A percentile compares a stretch with the other conserved stretches of the same genome.
These are phyloP conservation scores for Hypoxylon rubiginosum DNA, from an alignment of 2,329 filamentous ascomycete species.

Conservation along the genomic window DNA sequence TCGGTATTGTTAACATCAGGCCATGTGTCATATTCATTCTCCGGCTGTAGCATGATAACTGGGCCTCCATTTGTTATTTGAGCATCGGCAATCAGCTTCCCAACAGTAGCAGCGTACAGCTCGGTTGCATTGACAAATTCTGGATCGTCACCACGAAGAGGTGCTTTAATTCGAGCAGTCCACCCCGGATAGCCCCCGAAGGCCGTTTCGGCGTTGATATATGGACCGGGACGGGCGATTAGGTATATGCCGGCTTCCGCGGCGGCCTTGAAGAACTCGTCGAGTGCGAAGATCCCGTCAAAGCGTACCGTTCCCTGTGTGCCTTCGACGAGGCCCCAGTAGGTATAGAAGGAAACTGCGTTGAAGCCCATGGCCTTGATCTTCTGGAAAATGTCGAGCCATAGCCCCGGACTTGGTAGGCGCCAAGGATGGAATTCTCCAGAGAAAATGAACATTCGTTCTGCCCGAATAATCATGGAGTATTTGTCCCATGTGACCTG, in stretches of 20 bases:
- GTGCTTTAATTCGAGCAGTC: slow-evolving; percentile 76
- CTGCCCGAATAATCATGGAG: slow-evolving; percentile 77
- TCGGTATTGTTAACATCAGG: slow-evolving; percentile 58
- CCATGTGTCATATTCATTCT: slow-evolving; percentile 78
- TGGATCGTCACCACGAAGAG: slow-evolving; percentile 71
- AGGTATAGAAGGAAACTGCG: slow-evolving; percentile 80
- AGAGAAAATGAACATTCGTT: slow-evolving; percentile 78
- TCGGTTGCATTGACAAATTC: slow-evolving; percentile 75
- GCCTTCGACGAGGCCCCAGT: slow-evolving; percentile 83
- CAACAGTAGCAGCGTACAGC: slow-evolving; percentile 71
- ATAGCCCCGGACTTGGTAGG: slow-evolving; percentile 60
- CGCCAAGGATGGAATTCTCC: slow-evolving; percentile 80
- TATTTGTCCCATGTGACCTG: slow-evolving; percentile 78
- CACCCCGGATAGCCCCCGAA: slow-evolving; percentile 86
- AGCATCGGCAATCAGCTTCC: slow-evolving; percentile 74
- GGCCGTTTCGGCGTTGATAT: slow-evolving; percentile 81
- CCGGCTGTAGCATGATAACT: slow-evolving; percentile 81
- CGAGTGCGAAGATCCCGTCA: slow-evolving; percentile 77
- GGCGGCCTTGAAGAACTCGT: slow-evolving; percentile 82
- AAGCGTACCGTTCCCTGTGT: slow-evolving; percentile 76
- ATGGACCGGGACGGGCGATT: slow-evolving; percentile 77
- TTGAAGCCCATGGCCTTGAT: slow-evolving; percentile 85
- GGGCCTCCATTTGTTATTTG: slow-evolving; percentile 87
- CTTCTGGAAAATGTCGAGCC: slow-evolving; percentile 83
- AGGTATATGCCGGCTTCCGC: slow-evolving; percentile 81